These are phyloP conservation scores for Xylariaceae sp. DNA, from an alignment of 2,329 filamentous ascomycete species.

Conservation along the genomic window DNA sequence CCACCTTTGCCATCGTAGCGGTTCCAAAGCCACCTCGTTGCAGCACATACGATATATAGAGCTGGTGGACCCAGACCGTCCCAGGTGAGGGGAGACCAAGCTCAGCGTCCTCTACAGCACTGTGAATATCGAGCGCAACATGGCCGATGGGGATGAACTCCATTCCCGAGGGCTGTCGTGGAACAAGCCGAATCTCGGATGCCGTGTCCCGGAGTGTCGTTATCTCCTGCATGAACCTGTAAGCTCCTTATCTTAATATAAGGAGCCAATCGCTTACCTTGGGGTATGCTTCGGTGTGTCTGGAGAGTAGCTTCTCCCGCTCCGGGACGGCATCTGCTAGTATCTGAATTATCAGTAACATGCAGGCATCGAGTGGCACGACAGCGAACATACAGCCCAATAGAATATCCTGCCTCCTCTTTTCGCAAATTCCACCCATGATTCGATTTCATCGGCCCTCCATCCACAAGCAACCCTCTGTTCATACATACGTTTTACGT, in stretches of 20 bases:
- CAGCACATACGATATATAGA: slow-evolving; percentile 37
- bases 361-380: slow-evolving; percentile 3
- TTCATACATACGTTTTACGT: slow-evolving; percentile 35
- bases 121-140: slow-evolving; percentile 31
- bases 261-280: slow-evolving; percentile 18
- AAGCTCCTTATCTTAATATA: slow-evolving; percentile 2
- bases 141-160: slow-evolving; percentile 37
- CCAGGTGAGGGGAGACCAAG: slow-evolving; percentile 26
- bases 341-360: slow-evolving; percentile 18
- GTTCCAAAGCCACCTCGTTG: slow-evolving; percentile 33
- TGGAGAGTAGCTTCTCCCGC: slow-evolving; percentile 24
- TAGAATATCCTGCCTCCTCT: slow-evolving; percentile 34
- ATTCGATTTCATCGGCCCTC: slow-evolving; percentile 32
- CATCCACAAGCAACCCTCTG: slow-evolving; percentile 44
- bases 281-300: slow-evolving; percentile 27
- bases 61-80: slow-evolving; percentile 35
- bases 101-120: slow-evolving; percentile 24
- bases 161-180: slow-evolving; percentile 25
- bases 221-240: slow-evolving; percentile 24
- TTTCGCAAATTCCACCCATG: slow-evolving; percentile 30
- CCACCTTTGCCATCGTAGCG: slow-evolving; percentile 31
- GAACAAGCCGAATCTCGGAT: slow-evolving; percentile 20
- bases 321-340: slow-evolving; percentile 26
- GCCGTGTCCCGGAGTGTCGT: slow-evolving; percentile 32
- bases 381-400: slow-evolving; percentile 33